These are phyloP conservation scores for Dryas alaskensis DNA, from an alignment of 306 rosid species.

Conservation along the genomic window DNA sequence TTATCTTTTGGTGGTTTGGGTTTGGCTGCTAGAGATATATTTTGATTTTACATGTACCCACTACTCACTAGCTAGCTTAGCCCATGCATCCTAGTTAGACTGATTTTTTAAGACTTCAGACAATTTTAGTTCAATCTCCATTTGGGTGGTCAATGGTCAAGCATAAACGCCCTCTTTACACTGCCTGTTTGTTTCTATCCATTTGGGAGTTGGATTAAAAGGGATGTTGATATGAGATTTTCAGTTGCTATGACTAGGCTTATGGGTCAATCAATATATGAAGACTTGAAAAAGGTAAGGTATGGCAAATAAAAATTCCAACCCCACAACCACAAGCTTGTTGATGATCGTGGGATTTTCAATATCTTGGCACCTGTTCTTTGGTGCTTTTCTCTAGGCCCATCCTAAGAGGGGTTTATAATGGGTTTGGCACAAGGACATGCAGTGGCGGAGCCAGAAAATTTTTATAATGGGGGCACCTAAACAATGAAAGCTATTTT, in stretches of 20 bases:
- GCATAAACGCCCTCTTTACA: constrained; percentile 1
- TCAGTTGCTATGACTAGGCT: not conserved
- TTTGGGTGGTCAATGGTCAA: constrained; percentile 23
- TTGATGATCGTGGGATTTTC: constrained; percentile 21
- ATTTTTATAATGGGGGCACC: no score
- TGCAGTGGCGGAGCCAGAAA: no score
- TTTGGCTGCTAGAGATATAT: constrained; percentile 1
- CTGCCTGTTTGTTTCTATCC: constrained; percentile 3
- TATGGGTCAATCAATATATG: not conserved
- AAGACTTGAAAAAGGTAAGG: constrained; percentile 14
- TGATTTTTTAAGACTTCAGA: not conserved
- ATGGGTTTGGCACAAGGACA: constrained; percentile 64
- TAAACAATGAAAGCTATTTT: no score
- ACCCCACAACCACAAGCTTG: constrained; percentile 7
- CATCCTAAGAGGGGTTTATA: constrained; percentile 25
- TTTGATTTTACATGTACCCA: not conserved
- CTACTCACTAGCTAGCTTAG: not conserved
- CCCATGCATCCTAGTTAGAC: not conserved
- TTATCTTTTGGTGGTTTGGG: constrained; percentile 5
- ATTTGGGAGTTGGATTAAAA: constrained; percentile 1
- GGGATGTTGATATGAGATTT: not conserved
- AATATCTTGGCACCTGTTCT: constrained; percentile 11
- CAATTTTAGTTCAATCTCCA: constrained; percentile 26
- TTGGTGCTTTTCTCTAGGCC: constrained; percentile 23
- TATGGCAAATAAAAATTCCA: constrained; percentile 1